Percentiles rank a stretch among this genome's conserved stretches.
Evolutionary conservation across 2,329 filamentous ascomycete genomes (phyloP).

Genomic region (Trichoderma sp.): DNA sequence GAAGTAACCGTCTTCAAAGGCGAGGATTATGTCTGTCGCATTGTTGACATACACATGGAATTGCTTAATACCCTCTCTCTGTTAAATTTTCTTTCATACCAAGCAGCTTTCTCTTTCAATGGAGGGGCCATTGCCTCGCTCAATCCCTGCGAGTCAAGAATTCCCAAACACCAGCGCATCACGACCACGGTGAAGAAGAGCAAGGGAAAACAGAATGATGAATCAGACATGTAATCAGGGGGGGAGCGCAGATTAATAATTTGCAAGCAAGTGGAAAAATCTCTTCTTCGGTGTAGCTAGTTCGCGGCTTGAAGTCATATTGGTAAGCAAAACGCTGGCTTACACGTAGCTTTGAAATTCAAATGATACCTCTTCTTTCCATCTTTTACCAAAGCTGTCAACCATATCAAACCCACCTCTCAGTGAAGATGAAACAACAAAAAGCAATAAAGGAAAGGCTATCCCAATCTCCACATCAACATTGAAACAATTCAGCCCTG

Average conservation of each 20-base stretch:
- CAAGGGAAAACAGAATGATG: not conserved
- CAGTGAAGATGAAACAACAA: not conserved
- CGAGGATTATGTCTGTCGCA: not conserved
- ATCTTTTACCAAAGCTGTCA: not conserved
- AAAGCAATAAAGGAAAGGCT: not conserved
- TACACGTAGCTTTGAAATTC: not conserved
- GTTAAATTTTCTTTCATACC: not conserved
- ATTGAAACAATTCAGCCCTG: not conserved
- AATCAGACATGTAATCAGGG: not conserved
- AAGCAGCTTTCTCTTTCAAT: not conserved
- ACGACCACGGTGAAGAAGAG: not conserved
- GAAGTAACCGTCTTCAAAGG: not conserved
- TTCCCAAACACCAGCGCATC: not conserved
- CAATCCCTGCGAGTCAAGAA: not conserved
- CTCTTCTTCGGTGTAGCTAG: not conserved
- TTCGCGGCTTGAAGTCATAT: not conserved
- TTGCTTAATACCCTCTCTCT: not conserved
- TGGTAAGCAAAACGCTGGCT: slow-evolving; percentile 10
- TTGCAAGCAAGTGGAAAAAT: not conserved
- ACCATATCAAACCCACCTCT: not conserved
- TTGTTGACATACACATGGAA: not conserved
- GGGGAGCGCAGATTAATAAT: not conserved
- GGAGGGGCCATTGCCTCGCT: not conserved
- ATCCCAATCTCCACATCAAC: not conserved
- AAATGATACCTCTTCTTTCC: not conserved